These are phyloP conservation scores for Tephrocybe sp. DNA, from an alignment of 768 basidiomycete species.

Conservation along the genomic window DNA sequence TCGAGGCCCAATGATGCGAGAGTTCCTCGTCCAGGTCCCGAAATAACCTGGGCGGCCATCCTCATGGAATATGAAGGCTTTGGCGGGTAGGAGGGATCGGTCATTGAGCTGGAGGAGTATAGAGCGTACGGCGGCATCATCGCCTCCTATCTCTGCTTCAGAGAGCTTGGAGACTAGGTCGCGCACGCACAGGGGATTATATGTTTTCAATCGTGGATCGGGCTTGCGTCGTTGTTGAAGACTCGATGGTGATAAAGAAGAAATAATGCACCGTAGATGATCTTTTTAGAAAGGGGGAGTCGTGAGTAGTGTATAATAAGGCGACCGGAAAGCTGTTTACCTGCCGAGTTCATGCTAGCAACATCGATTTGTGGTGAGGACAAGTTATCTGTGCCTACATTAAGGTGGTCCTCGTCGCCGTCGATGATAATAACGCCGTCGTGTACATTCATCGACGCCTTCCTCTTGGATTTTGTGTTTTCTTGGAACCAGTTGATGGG, in stretches of 20 bases:
- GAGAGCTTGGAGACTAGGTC: conserved; percentile 60
- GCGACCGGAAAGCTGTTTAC: conserved; percentile 26
- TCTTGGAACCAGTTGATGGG: conserved; percentile 67
- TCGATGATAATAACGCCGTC: conserved; percentile 63
- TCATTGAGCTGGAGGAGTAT: conserved; percentile 61
- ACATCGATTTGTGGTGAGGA: conserved; percentile 24
- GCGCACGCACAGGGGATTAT: conserved; percentile 35
- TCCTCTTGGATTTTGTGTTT: conserved; percentile 25
- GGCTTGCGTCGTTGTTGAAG: conserved; percentile 16
- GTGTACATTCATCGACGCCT: conserved; percentile 17
- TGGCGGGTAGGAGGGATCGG: conserved; percentile 63
- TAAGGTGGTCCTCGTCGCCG: conserved; percentile 16
- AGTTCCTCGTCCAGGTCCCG: conserved; percentile 90
- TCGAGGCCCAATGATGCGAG: conserved; percentile 75
- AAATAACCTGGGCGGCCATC: conserved; percentile 91
- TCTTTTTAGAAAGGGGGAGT: conserved; percentile 30
- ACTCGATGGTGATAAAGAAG: conserved; percentile 29
- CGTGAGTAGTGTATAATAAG: conserved; percentile 2
- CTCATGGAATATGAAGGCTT: conserved; percentile 79
- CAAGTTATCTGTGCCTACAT: conserved; percentile 25
- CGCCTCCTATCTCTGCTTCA: conserved; percentile 76
- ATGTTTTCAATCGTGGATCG: conserved; percentile 32
- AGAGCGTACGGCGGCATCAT: conserved; percentile 64
- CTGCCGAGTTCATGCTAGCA: conserved; percentile 34
- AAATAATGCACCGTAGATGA: conserved; percentile 36